Evolutionary conservation across 176 grass and related monocot species (phyloP).

Genomic region (Tillandsia leiboldiana): DNA sequence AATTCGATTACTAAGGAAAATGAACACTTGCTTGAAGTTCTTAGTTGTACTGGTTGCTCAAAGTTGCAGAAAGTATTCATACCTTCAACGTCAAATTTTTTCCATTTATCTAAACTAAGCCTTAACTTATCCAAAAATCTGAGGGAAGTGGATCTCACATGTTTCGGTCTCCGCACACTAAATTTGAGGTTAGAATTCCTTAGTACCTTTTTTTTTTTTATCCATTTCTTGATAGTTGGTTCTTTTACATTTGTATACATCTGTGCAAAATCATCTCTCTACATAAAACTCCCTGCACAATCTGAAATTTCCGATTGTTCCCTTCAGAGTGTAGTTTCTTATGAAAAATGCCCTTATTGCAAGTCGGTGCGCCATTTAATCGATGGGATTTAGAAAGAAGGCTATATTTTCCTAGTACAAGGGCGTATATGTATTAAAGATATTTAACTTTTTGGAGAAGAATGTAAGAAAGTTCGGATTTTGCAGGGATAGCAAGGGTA

Average conservation of each 20-base stretch:
- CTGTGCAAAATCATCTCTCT: too few relatives aligned
- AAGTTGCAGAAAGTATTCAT: constrained; percentile 84
- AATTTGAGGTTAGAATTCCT: constrained; percentile 61
- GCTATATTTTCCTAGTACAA: too few relatives aligned
- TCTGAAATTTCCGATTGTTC: too few relatives aligned
- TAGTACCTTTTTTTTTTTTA: not conserved
- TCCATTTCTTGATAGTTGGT: not conserved
- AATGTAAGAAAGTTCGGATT: not conserved
- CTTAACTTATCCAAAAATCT: constrained; percentile 86
- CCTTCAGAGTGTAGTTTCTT: too few relatives aligned
- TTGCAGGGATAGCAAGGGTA: too few relatives aligned
- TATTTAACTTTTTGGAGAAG: not conserved
- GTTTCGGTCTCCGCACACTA: constrained; percentile 57
- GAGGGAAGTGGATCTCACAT: constrained; percentile 83
- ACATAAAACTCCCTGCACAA: too few relatives aligned
- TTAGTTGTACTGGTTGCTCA: constrained; percentile 86
- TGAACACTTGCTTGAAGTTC: constrained; percentile 62
- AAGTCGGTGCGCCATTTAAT: too few relatives aligned
- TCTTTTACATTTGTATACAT: too few relatives aligned
- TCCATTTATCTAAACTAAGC: constrained; percentile 76
- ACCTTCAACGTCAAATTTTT: constrained; percentile 54
- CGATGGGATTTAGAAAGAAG: too few relatives aligned
- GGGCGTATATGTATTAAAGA: not conserved
- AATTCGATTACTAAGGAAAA: constrained; percentile 22
- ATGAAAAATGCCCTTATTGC: too few relatives aligned